A percentile compares a stretch with the other conserved stretches of the same genome.
phyloP scores from a whole-genome alignment of 257 asterid genomes.

The Solanum ossicruentum region DNA sequence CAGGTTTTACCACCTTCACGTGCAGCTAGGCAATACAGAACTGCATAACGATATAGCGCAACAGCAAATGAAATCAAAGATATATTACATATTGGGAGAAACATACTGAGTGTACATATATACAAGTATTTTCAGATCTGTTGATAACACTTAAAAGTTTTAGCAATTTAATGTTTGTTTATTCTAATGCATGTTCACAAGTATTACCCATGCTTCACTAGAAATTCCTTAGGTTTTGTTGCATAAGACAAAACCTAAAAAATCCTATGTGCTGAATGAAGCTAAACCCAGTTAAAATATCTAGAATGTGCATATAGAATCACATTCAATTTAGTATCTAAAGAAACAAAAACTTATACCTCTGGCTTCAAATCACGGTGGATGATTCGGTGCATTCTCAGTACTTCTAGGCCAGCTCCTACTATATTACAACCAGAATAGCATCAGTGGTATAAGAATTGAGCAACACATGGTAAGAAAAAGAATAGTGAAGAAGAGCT shows the following conservation, averaged over 20 bases:
- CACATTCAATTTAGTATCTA: neutral
- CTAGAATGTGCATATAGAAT: neutral
- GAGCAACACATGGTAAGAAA: neutral
- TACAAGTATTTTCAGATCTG: neutral
- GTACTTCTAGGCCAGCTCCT: conserved; percentile 37
- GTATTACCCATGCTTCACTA: neutral
- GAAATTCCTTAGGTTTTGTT: neutral
- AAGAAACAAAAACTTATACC: conserved; percentile 9
- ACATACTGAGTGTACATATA: neutral
- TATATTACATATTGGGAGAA: neutral
- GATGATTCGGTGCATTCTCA: conserved; percentile 22
- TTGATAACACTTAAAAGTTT: neutral
- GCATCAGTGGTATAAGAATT: neutral
- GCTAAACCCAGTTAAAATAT: neutral
- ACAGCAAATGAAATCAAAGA: neutral
- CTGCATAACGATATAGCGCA: neutral
- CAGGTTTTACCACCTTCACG: neutral
- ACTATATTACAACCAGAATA: neutral
- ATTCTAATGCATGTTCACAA: neutral
- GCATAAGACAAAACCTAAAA: neutral
- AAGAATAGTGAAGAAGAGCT: neutral
- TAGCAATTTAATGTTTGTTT: neutral
- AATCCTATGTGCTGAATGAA: neutral
- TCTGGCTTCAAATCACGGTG: conserved; percentile 51
- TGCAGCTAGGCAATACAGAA: neutral